A percentile compares a stretch with the other conserved stretches of the same genome.
Evolutionary conservation across 2,329 filamentous ascomycete species (phyloP).

Genomic region (Didymella segeticola): DNA sequence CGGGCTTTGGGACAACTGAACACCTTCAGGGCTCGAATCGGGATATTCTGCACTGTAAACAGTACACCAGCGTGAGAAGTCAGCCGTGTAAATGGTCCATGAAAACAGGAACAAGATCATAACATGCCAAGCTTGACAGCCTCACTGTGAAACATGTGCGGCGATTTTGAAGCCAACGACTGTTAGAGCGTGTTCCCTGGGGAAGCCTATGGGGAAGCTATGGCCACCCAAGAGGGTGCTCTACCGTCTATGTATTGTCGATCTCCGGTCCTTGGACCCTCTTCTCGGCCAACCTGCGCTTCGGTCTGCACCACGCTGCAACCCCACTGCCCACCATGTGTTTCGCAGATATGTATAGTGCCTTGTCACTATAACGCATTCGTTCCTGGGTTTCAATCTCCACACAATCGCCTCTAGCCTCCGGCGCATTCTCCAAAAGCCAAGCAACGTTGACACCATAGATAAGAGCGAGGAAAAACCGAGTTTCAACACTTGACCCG

Average conservation of each 20-base stretch:
- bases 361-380: slow-evolving; percentile 6
- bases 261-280: slow-evolving; percentile 27
- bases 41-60: neutral
- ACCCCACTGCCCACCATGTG: slow-evolving; percentile 18
- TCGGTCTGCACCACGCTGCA: slow-evolving; percentile 22
- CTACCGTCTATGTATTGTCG: slow-evolving; percentile 19
- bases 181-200: slow-evolving; percentile 19
- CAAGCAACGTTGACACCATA: slow-evolving; percentile 1
- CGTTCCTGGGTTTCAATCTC: neutral
- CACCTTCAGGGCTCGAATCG: neutral
- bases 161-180: slow-evolving; percentile 17
- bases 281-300: slow-evolving; percentile 28
- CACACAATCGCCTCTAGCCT: neutral
- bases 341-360: slow-evolving; percentile 6
- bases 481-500: neutral
- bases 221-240: slow-evolving; percentile 19
- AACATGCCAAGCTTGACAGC: slow-evolving; percentile 8
- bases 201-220: slow-evolving; percentile 25
- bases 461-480: slow-evolving; percentile 13
- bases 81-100: neutral
- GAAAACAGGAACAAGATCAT: neutral
- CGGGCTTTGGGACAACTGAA: neutral
- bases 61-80: neutral
- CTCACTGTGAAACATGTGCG: slow-evolving; percentile 15
- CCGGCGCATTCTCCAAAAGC: neutral